phyloP scores from a whole-genome alignment of 2,329 filamentous ascomycete genomes.

The Aspergillus transmontanensis region DNA sequence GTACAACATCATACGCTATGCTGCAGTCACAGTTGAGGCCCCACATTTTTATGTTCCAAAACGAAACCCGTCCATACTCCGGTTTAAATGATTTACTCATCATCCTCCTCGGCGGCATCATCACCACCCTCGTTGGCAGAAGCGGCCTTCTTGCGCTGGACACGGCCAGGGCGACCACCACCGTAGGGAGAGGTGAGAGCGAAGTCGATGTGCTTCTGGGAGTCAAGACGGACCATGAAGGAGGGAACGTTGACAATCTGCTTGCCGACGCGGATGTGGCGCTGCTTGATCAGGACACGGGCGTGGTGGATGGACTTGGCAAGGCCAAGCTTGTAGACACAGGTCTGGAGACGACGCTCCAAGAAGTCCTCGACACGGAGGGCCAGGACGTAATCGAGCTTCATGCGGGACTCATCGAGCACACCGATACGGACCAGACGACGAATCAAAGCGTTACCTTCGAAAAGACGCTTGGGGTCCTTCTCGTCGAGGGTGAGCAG shows the following conservation, averaged over 20 bases:
- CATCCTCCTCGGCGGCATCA: constrained; percentile 75
- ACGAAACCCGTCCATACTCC: constrained; percentile 43
- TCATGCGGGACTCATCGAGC: constrained; percentile 99
- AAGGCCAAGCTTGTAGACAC: constrained; percentile 99
- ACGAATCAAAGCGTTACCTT: constrained; percentile 99
- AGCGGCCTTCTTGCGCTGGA: constrained; percentile 99
- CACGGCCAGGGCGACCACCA: constrained; percentile 94
- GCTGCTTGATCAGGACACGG: constrained; percentile 98
- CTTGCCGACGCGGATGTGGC: constrained; percentile 99
- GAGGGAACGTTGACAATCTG: constrained; percentile 99
- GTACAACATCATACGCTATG: constrained; percentile 44
- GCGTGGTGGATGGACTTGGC: constrained; percentile 99
- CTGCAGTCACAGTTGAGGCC: constrained; percentile 41
- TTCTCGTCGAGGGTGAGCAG: constrained; percentile 99
- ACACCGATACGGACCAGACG: constrained; percentile 99
- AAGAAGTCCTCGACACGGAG: constrained; percentile 99
- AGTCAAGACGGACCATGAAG: constrained; percentile 99
- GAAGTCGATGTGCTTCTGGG: constrained; percentile 99
- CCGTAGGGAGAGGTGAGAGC: constrained; percentile 96
- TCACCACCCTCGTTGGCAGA: constrained; percentile 73
- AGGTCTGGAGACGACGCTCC: constrained; percentile 99
- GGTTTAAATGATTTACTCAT: constrained; percentile 54
- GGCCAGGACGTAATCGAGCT: constrained; percentile 99
- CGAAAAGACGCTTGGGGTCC: constrained; percentile 99
- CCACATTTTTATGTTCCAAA: constrained; percentile 35